A percentile compares a stretch with the other conserved stretches of the same genome.
Evolutionary conservation across 352 stramenopile genomes (phyloP).

Genomic region (Globisporangium irregulare): DNA sequence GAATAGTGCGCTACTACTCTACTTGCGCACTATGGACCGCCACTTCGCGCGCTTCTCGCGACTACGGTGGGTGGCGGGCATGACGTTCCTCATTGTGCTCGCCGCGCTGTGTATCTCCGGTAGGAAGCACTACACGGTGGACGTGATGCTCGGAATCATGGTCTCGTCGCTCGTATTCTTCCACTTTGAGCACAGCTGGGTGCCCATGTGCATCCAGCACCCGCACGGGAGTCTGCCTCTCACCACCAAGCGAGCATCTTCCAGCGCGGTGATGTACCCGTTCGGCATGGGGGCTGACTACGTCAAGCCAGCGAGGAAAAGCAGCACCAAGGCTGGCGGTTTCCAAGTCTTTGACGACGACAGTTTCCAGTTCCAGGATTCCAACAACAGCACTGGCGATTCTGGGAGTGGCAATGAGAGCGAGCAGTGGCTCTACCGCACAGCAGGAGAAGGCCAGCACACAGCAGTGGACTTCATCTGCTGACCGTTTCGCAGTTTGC

Average conservation of each 20-base stretch:
- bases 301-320: not conserved
- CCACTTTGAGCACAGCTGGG: conserved; percentile 76
- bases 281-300: not conserved
- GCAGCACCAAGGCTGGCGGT: conserved; percentile 22
- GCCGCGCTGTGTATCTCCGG: conserved; percentile 54
- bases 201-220: conserved; percentile 44
- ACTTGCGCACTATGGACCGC: conserved; percentile 58
- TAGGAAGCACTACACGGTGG: conserved; percentile 76
- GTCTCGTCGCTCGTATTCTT: conserved; percentile 69
- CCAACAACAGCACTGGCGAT: not conserved
- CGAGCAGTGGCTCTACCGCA: conserved; percentile 3
- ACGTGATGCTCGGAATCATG: conserved; percentile 67
- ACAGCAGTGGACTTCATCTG: conserved; percentile 12
- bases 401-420: not conserved
- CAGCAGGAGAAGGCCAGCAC: conserved; percentile 1
- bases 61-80: conserved; percentile 48
- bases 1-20: conserved; percentile 59
- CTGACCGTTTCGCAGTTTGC: not conserved
- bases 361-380: conserved; percentile 9
- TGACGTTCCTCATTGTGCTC: conserved; percentile 45
- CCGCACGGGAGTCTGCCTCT: conserved; percentile 5
- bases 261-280: not conserved
- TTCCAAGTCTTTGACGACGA: conserved; percentile 36
- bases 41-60: conserved; percentile 44
- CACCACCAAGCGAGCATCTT: not conserved